Base-by-base conservation (phyloP, 768 basidiomycete species). In the Leccinum barrowsii region DNA sequence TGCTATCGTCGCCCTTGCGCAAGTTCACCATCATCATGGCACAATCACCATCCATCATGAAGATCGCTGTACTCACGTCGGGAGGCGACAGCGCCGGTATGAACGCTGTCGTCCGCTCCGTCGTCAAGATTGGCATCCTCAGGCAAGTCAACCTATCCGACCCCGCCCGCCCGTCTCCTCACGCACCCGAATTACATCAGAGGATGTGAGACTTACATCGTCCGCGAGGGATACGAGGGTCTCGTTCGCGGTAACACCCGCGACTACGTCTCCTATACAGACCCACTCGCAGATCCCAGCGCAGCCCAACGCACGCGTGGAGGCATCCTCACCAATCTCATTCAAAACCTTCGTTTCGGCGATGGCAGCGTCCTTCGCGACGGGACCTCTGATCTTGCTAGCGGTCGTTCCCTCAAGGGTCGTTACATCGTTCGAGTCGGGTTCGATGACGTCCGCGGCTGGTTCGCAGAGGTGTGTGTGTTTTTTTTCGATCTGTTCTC, bases 61-160 rank as follows among this genome's bases (percentile, higher is more conserved):
- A 93, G 79, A 83, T 97, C 70, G 96, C 95, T 1, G 89, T 96
- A 52, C 84, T 98, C 63, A 99, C 97, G 1, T 92, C 89, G 2
- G 97, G 96, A 49, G 96, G 97, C 69, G 97, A 99, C 80, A 93
- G 91, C 75, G 95, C 97, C 54, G 97, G 97, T 67, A 93, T 94
- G 92, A 95, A 96, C 70, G 93, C 94, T 32, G 92, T 86, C 56
- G 96, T 99, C 54, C 90, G 97, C 64, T 82, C 94, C 1, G 88
- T 94, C 49, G 96, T 98, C 63, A 94, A 94, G 75, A 86, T 86
- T 64, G 94, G 89, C 34, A 97, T 99, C 64, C 80, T 94, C 61
- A 88, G 89, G 94, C 94, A 69, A 63, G 85, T 75, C 37, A 5
- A 26, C 19, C 42, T 8, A 8, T 15, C 30, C 24, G 7, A 19